Evolutionary conservation across 768 basidiomycete species (phyloP), one percentile per base, ranked within the genome.

Genomic region (Atractiella rhizophila): DNA sequence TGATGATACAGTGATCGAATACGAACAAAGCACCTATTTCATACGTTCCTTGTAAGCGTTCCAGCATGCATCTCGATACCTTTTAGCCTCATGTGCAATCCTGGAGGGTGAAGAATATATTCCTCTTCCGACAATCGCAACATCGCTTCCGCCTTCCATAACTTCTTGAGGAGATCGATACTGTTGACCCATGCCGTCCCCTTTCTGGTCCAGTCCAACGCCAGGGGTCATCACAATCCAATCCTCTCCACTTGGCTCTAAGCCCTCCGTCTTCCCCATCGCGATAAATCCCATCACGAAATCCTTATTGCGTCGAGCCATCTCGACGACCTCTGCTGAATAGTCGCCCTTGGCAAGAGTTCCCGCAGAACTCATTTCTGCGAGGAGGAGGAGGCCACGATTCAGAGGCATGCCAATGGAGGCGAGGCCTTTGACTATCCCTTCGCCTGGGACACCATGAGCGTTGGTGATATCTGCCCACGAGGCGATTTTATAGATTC

Each of bases 381-480:
- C 80, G 32, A 98, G 73, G 28, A 98, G 66, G 34, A 98, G 65
- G 15, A 96, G 68, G 0, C 81, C 91, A 11, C 91, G 69, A 2
- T 73, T 72, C 13, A 82, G 67, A 0, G 85, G 80, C 8, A 73
- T 59, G 29, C 91, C 91, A 28, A 96, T 70, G 5, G 75, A 74
- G 2, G 77, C 64, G 25, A 98, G 74, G 13, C 91, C 88, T n/a
- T 70, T 65, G 48, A 98, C 68, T 49, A 96, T 73, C 12, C 83
- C 83, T 3, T 85, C 82, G n/a, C 91, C 91, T 2, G 91, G 85
- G 27, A 96, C 73, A 9, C 77, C 71, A 59, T 96, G 91, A 2
- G 91, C 91, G 57, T 98, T 96, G 38, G 85, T 94, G 53, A 98
- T 71, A 54, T 98, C 82, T 10, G 91, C 70, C 91, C 91, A 98